phyloP scores from a whole-genome alignment of 371 early-diverging fungal genomes.

The Umbelopsis sp. region DNA sequence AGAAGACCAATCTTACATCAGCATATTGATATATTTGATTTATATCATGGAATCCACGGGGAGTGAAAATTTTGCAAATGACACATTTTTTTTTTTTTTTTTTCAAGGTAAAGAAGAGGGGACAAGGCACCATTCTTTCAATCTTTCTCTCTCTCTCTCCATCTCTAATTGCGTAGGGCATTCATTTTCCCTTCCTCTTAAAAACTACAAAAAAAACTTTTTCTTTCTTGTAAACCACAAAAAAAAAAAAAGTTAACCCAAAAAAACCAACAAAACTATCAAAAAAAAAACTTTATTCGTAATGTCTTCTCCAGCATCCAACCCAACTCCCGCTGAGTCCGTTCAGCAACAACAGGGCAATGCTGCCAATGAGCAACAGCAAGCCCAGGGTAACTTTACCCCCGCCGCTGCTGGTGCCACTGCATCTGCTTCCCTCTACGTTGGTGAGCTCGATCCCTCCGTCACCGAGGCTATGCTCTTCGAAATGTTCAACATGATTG shows the following conservation, averaged over 20 bases:
- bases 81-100: not conserved
- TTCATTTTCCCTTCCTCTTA: slow-evolving; percentile 20
- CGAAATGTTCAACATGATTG: slow-evolving; percentile 95
- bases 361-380: slow-evolving; percentile 68
- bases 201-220: slow-evolving; percentile 18
- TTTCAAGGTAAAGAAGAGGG: not conserved
- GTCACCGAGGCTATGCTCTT: slow-evolving; percentile 97
- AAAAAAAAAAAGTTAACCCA: slow-evolving; percentile 37
- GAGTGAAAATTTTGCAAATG: slow-evolving; percentile 12
- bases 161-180: slow-evolving; percentile 23
- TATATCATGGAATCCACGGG: not conserved
- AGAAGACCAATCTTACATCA: too few relatives aligned
- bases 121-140: not conserved
- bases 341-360: slow-evolving; percentile 44
- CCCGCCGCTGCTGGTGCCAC: slow-evolving; percentile 46
- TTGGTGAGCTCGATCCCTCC: slow-evolving; percentile 90
- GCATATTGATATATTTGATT: too few relatives aligned
- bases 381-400: slow-evolving; percentile 50
- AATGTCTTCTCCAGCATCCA: slow-evolving; percentile 57
- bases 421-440: slow-evolving; percentile 80
- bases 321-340: slow-evolving; percentile 54
- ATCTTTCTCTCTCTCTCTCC: slow-evolving; percentile 16
- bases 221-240: slow-evolving; percentile 20
- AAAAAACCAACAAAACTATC: slow-evolving; percentile 52
- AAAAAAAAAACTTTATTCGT: slow-evolving; percentile 41